Conservation (phyloP, 2,329 filamentous ascomycete species). For the Leptodontidium sp. region DNA sequence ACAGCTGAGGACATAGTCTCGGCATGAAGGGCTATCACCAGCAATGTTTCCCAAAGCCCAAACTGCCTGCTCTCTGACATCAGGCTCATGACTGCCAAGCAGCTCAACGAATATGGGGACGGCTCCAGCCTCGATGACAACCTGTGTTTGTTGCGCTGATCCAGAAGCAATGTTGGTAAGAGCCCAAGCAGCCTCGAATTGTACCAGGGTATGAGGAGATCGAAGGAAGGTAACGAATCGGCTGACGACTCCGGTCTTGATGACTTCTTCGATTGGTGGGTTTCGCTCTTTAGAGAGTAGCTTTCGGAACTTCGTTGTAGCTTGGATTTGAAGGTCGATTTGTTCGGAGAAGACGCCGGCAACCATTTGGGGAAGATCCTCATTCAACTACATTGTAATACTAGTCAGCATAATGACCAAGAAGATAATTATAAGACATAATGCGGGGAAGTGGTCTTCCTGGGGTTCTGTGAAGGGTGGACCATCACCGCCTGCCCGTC, state of each 20-base stretch:
- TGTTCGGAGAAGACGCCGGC: constrained; percentile 98
- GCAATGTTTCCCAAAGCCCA: constrained; percentile 99
- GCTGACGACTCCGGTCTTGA: constrained; percentile 97
- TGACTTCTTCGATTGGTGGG: constrained; percentile 98
- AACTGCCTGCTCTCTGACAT: constrained; percentile 97
- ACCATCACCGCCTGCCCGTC: constrained; percentile 27
- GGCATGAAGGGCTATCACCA: constrained; percentile 95
- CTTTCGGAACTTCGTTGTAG: constrained; percentile 98
- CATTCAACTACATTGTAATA: constrained; percentile 74
- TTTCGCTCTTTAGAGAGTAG: constrained; percentile 98
- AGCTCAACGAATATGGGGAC: constrained; percentile 99
- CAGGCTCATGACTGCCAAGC: constrained; percentile 92
- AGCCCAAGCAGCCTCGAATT: constrained; percentile 99
- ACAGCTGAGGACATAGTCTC: constrained; percentile 92
- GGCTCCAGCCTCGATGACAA: constrained; percentile 97
- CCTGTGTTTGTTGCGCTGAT: constrained; percentile 96
- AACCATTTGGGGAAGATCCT: constrained; percentile 98
- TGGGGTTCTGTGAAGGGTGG: constrained; percentile 30
- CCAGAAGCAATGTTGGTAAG: constrained; percentile 99
- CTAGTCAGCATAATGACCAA: constrained; percentile 35
- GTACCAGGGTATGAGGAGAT: constrained; percentile 96
- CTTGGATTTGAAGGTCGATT: constrained; percentile 96
- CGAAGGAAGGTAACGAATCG: constrained; percentile 98
- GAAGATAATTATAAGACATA: constrained; percentile 20
- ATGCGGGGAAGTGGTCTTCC: constrained; percentile 24